Conservation (phyloP, 495 filamentous ascomycete species). For the Aspergillus cristatus region DNA sequence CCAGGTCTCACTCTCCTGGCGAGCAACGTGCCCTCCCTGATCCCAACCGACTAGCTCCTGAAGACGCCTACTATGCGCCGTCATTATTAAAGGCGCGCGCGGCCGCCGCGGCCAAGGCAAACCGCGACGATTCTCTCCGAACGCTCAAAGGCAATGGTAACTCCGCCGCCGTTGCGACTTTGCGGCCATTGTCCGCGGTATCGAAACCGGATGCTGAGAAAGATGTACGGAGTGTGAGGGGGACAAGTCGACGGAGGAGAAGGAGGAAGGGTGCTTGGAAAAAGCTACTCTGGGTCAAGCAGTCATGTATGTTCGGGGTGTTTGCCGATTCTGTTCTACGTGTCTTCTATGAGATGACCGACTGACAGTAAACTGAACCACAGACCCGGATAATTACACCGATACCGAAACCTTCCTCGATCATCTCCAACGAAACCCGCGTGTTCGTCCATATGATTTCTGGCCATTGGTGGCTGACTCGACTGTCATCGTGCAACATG, state of each 20-base stretch:
- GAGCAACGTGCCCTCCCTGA: slow-evolving; percentile 40
- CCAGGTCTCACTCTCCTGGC: slow-evolving; percentile 26
- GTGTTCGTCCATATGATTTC: slow-evolving; percentile 92
- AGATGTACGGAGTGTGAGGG: slow-evolving; percentile 43
- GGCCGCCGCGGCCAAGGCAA: slow-evolving; percentile 28
- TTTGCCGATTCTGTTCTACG: neutral
- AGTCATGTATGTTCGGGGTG: slow-evolving; percentile 72
- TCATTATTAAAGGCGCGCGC: slow-evolving; percentile 48
- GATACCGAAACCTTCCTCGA: slow-evolving; percentile 93
- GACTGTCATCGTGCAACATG: slow-evolving; percentile 94
- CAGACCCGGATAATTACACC: slow-evolving; percentile 97
- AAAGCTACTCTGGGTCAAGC: slow-evolving; percentile 96
- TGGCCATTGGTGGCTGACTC: slow-evolving; percentile 94
- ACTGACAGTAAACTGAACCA: slow-evolving; percentile 4
- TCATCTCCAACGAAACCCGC: slow-evolving; percentile 89
- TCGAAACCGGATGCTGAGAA: slow-evolving; percentile 24
- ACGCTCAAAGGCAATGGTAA: slow-evolving; percentile 22
- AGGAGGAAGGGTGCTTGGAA: slow-evolving; percentile 65
- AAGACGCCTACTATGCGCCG: slow-evolving; percentile 66
- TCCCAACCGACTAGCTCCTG: slow-evolving; percentile 62
- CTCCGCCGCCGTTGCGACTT: slow-evolving; percentile 23
- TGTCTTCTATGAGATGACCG: neutral
- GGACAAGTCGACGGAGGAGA: slow-evolving; percentile 49
- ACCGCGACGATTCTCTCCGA: slow-evolving; percentile 28
- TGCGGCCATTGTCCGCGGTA: slow-evolving; percentile 30